Evolutionary conservation across 805 yeast species (phyloP).

Genomic region (Ogataea degrootiae): DNA sequence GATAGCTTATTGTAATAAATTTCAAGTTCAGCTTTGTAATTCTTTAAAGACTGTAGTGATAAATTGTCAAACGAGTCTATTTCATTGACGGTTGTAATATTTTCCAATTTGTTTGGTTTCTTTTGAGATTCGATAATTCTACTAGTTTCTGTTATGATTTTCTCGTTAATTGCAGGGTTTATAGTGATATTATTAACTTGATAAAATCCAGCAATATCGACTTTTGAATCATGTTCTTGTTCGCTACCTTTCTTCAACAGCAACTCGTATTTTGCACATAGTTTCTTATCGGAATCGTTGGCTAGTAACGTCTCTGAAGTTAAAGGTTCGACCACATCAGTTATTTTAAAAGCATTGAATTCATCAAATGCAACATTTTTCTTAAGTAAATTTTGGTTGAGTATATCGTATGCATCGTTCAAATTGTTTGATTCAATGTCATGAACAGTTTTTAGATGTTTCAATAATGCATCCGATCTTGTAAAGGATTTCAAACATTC

Average conservation of each 20-base stretch:
- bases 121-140: conserved; percentile 1
- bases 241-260: background rate
- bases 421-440: conserved; percentile 34
- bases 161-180: conserved; percentile 2
- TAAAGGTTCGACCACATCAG: background rate
- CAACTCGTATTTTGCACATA: background rate
- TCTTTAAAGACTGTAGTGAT: conserved; percentile 12
- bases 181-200: conserved; percentile 1
- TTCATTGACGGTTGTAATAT: background rate
- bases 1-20: conserved; percentile 18
- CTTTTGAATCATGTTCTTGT: background rate
- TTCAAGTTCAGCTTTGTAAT: conserved; percentile 15
- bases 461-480: conserved; percentile 56
- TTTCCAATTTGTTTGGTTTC: background rate
- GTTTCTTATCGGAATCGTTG: too few species aligned
- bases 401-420: conserved; percentile 16
- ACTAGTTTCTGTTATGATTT: conserved; percentile 1
- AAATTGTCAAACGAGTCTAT: conserved; percentile 10
- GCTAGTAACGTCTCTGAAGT: too few species aligned
- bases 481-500: conserved; percentile 60
- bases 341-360: background rate
- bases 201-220: conserved; percentile 1
- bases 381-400: conserved; percentile 6
- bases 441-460: conserved; percentile 60
- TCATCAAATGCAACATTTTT: background rate